phyloP scores from a whole-genome alignment of 1,139 yeast genomes.

The Schwanniomyces etchellsii region DNA sequence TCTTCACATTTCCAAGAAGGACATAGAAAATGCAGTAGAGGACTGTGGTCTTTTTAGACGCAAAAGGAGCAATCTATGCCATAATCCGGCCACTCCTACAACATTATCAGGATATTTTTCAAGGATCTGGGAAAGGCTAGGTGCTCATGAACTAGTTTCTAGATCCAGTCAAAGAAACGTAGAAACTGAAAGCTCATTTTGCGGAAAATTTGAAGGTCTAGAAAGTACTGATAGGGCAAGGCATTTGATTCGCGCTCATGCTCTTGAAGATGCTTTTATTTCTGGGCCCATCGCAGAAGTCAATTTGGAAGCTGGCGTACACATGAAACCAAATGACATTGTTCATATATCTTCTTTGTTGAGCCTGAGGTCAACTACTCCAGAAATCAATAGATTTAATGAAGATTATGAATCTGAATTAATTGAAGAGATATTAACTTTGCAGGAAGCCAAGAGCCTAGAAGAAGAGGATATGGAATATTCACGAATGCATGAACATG shows the following conservation, averaged over 20 bases:
- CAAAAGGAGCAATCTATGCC: not conserved
- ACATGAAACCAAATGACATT: not conserved
- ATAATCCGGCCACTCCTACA: not conserved
- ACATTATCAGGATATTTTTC: not conserved
- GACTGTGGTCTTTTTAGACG: constrained; percentile 4
- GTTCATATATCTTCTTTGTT: not conserved
- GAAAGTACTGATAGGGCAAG: too few species aligned
- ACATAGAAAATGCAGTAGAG: constrained; percentile 3
- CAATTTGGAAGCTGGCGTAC: not conserved
- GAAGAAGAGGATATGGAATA: constrained; percentile 14
- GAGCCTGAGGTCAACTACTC: not conserved
- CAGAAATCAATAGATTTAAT: not conserved
- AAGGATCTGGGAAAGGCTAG: not conserved
- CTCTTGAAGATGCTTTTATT: too few species aligned
- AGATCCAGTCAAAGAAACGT: not conserved
- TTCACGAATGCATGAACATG: constrained; percentile 18
- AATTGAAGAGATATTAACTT: constrained; percentile 8
- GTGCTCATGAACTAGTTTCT: not conserved
- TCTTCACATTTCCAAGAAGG: constrained; percentile 2
- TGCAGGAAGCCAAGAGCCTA: constrained; percentile 9
- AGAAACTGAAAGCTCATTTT: not conserved
- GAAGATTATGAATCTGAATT: constrained; percentile 4
- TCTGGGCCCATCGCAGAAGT: not conserved
- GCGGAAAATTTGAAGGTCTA: too few species aligned
- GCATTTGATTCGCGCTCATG: too few species aligned